These are phyloP conservation scores for Symbiodinium natans DNA, from an alignment of 73 alveolate species.

Conservation along the genomic window DNA sequence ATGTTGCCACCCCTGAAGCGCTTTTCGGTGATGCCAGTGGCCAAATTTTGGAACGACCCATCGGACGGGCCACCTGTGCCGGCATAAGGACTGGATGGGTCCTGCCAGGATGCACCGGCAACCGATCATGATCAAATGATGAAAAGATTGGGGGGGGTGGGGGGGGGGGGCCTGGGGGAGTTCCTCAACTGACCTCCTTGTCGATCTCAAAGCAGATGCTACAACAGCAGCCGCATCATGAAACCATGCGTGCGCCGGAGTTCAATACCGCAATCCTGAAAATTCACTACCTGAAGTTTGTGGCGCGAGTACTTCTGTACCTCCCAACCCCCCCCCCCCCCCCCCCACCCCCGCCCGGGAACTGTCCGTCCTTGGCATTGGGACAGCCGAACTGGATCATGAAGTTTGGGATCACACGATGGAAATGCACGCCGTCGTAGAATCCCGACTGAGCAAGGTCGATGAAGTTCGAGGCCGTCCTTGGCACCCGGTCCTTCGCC, in stretches of 20 bases:
- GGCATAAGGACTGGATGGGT: conserved; percentile 79
- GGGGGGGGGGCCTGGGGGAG: neutral
- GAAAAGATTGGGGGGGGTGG: neutral
- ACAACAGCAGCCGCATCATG: no score
- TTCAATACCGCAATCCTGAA: no score
- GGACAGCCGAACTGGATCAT: conserved; percentile 97
- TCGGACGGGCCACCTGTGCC: conserved; percentile 93
- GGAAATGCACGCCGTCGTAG: conserved; percentile 96
- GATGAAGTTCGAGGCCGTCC: conserved; percentile 96
- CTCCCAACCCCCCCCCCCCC: no score
- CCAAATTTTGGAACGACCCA: conserved; percentile 64
- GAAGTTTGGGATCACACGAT: conserved; percentile 96
- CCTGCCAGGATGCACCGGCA: neutral
- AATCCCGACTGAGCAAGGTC: conserved; percentile 95
- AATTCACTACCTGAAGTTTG: no score
- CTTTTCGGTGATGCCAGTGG: conserved; percentile 33
- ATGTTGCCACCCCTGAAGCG: conserved; percentile 80
- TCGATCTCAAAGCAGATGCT: no score
- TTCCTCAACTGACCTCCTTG: no score
- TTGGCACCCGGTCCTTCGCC: conserved; percentile 96
- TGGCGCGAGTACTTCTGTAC: no score
- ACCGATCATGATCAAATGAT: neutral
- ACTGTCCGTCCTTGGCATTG: conserved; percentile 50
- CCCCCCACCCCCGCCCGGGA: no score
- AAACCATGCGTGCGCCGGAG: no score